These are phyloP conservation scores for Irpex sp. DNA, from an alignment of 1,284 basidiomycete genomes.

Conservation along the genomic window DNA sequence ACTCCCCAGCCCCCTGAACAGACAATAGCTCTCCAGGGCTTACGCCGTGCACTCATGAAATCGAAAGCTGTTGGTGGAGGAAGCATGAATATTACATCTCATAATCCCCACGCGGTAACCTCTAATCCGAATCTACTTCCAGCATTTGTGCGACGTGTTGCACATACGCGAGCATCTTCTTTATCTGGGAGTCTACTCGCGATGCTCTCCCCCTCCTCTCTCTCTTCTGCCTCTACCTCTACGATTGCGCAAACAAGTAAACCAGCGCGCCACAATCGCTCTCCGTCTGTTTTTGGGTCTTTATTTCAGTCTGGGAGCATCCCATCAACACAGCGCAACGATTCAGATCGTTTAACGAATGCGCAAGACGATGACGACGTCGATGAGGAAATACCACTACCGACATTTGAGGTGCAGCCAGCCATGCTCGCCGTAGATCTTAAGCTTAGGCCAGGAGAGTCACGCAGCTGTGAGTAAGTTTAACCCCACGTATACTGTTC, in stretches of 20 bases:
- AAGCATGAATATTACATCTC: conserved; percentile 68
- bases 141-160: conserved; percentile 29
- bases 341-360: conserved; percentile 21
- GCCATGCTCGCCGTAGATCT: conserved; percentile 85
- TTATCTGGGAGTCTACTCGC: conserved; percentile 55
- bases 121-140: conserved; percentile 22
- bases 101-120: conserved; percentile 21
- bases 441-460: conserved; percentile 73
- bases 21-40: conserved; percentile 35
- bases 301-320: conserved; percentile 19
- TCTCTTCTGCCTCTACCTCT: conserved; percentile 13
- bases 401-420: conserved; percentile 79
- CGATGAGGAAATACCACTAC: conserved; percentile 65
- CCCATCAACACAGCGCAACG: conserved; percentile 15
- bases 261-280: conserved; percentile 25
- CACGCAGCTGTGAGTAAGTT: conserved; percentile 66
- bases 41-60: conserved; percentile 49
- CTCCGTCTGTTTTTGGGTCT: conserved; percentile 25
- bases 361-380: conserved; percentile 33
- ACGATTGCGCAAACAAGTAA: conserved; percentile 14
- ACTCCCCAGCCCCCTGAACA: conserved; percentile 33
- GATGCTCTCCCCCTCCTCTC: conserved; percentile 35
- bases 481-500: background rate
- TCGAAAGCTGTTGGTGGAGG: conserved; percentile 64
- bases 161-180: conserved; percentile 46